Evolutionary conservation across 108 stramenopile species (phyloP), one percentile per base, ranked within the genome.

Genomic region (Discostella pseudostelligera): DNA sequence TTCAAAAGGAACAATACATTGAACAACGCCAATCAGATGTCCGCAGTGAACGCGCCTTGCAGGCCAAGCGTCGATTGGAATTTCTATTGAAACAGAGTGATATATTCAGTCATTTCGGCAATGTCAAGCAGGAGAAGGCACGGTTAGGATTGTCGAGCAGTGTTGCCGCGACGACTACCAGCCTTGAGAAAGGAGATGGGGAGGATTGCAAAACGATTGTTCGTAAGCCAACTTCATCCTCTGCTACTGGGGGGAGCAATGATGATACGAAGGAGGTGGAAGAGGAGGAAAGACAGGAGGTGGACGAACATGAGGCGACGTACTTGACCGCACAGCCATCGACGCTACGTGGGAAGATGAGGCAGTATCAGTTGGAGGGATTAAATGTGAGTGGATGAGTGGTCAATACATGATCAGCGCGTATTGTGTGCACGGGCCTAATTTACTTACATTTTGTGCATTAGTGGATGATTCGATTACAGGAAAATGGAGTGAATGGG

Each of bases 41-140:
- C 14, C 72, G 86, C 8, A 70, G 71, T 43, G 87, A 89, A 53
- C 74, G 82, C 21, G 87, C 89, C 14, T 69, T 60, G 5, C 92
- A 92, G 61, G 94, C 95, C 3, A 88, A 95, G 70, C 69, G 81
- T 32, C 83, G 96, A n/a, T 79, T 99, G 21, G 87, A 97, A 56
- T 99, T 90, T 69, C 89, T 98, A 20, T 70, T 97, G 64, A 86
- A 93, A 61, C 97, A 99, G 77, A 88, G 87, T 44, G 96, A 97
- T 70, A 93, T 99, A 44, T 99, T 99, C 77, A 80, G 90, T 49
- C 96, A 97, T 59, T 99, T 99, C 77, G 95, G 89, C 1, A 65
- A 65, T 62, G 90, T 90, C 55, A 84, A 86, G 50, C 77, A 85
- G 57, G 91, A 89, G 58, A 71, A 80, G 59, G 79, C 83, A 24